Evolutionary conservation across 75 land plant species (phyloP).

Genomic region (Picea glauca): DNA sequence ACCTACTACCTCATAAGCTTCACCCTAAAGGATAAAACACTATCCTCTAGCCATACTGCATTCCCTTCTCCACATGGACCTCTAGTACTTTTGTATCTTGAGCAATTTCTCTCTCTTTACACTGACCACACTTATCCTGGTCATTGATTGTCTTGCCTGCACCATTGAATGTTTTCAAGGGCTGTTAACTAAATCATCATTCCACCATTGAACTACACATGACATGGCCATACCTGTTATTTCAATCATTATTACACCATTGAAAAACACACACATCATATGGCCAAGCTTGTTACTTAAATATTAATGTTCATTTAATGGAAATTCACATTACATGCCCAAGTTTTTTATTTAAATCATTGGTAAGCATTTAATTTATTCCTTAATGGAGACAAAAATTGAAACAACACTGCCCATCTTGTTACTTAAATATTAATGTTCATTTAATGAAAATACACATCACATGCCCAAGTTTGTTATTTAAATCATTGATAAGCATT

Average conservation of each 20-base stretch:
- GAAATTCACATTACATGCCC: too few relatives aligned
- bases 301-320: too few relatives aligned
- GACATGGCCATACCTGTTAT: background rate
- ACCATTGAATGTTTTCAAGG: background rate
- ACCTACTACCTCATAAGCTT: constrained; percentile 81
- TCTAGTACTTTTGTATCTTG: constrained; percentile 79
- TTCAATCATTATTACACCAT: background rate
- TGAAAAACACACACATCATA: too few relatives aligned
- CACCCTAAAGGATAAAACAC: constrained; percentile 35
- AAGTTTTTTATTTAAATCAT: background rate
- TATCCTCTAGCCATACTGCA: constrained; percentile 67
- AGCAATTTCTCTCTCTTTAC: constrained; percentile 63
- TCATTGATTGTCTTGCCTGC: constrained; percentile 63
- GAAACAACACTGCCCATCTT: too few relatives aligned
- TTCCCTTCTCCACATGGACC: constrained; percentile 81
- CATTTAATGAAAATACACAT: too few relatives aligned
- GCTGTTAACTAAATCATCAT: too few relatives aligned
- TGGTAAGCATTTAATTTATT: too few relatives aligned
- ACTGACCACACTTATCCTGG: constrained; percentile 58
- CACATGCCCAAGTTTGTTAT: background rate
- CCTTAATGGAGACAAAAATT: too few relatives aligned
- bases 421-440: too few relatives aligned
- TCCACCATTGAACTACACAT: too few relatives aligned
- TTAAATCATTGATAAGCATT: background rate
- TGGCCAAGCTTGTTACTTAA: too few relatives aligned